A percentile compares a stretch with the other conserved stretches of the same genome.
phyloP scores from a whole-genome alignment of 805 yeast species.

The Starmerella vitae region DNA sequence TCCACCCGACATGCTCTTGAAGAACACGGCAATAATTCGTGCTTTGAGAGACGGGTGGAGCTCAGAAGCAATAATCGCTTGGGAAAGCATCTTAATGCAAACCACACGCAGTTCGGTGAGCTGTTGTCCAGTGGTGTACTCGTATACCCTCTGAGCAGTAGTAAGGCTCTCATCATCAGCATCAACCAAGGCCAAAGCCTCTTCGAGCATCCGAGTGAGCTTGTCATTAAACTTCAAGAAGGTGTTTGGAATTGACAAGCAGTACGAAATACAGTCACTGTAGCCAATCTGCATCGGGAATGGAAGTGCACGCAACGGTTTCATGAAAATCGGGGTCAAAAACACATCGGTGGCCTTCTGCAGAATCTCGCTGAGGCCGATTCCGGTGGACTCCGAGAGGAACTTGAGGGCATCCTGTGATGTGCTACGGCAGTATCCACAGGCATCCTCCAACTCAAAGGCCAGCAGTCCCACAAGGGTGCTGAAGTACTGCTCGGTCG shows the following conservation, averaged over 20 bases:
- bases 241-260: slow-evolving; percentile 65
- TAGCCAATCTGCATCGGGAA: slow-evolving; percentile 98
- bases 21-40: slow-evolving; percentile 80
- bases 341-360: slow-evolving; percentile 71
- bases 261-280: slow-evolving; percentile 91
- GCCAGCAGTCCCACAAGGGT: slow-evolving; percentile 79
- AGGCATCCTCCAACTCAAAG: slow-evolving; percentile 84
- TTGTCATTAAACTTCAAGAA: slow-evolving; percentile 84
- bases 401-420: slow-evolving; percentile 57
- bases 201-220: slow-evolving; percentile 66
- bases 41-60: slow-evolving; percentile 52
- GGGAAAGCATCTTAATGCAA: slow-evolving; percentile 67
- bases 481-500: slow-evolving; percentile 59
- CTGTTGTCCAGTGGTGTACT: slow-evolving; percentile 78
- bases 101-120: slow-evolving; percentile 77
- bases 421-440: slow-evolving; percentile 65
- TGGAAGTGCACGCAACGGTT: slow-evolving; percentile 91
- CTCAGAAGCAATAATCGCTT: slow-evolving; percentile 66
- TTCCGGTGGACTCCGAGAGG: slow-evolving; percentile 55
- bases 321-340: slow-evolving; percentile 88
- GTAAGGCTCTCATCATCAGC: slow-evolving; percentile 95
- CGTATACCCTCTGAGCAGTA: slow-evolving; percentile 71
- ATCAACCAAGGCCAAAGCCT: slow-evolving; percentile 87
- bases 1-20: slow-evolving; percentile 77
- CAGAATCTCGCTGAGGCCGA: slow-evolving; percentile 61